phyloP scores from a whole-genome alignment of 208 protist species.

The Blechomonas ayalai region DNA sequence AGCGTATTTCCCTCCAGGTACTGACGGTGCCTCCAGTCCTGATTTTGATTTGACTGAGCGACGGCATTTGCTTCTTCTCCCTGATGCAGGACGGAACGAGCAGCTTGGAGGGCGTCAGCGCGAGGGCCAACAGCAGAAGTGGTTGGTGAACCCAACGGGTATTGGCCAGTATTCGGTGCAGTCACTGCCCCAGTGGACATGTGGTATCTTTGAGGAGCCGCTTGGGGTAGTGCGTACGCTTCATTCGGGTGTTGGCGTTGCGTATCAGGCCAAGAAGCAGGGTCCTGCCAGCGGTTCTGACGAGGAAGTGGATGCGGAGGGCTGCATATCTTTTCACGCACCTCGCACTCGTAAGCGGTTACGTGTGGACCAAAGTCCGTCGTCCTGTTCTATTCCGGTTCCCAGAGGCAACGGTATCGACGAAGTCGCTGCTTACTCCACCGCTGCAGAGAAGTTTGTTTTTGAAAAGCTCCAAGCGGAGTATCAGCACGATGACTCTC shows the following conservation, averaged over 20 bases:
- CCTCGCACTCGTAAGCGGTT: too few species aligned
- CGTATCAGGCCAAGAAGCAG: not conserved
- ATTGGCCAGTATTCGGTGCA: conserved; percentile 3
- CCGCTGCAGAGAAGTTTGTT: conserved; percentile 71
- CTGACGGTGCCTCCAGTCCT: too few species aligned
- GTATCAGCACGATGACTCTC: conserved; percentile 14
- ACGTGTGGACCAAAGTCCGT: too few species aligned
- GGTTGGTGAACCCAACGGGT: not conserved
- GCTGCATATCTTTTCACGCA: too few species aligned
- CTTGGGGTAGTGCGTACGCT: conserved; percentile 5
- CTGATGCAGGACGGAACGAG: too few species aligned
- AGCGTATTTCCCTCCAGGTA: conserved; percentile 47
- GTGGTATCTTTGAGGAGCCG: conserved; percentile 6
- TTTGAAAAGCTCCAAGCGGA: conserved; percentile 36
- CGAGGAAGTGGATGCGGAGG: not conserved
- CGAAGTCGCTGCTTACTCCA: conserved; percentile 32
- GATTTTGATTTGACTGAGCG: too few species aligned
- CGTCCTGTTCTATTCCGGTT: too few species aligned
- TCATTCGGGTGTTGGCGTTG: not conserved
- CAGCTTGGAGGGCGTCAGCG: too few species aligned
- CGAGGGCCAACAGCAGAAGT: not conserved
- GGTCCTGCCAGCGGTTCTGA: too few species aligned
- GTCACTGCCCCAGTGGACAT: conserved; percentile 25
- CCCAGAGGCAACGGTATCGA: too few species aligned
- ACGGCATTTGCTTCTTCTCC: too few species aligned